Evolutionary conservation across 371 early-diverging fungal genomes (phyloP).

Genomic region (Apophysomyces variabilis): DNA sequence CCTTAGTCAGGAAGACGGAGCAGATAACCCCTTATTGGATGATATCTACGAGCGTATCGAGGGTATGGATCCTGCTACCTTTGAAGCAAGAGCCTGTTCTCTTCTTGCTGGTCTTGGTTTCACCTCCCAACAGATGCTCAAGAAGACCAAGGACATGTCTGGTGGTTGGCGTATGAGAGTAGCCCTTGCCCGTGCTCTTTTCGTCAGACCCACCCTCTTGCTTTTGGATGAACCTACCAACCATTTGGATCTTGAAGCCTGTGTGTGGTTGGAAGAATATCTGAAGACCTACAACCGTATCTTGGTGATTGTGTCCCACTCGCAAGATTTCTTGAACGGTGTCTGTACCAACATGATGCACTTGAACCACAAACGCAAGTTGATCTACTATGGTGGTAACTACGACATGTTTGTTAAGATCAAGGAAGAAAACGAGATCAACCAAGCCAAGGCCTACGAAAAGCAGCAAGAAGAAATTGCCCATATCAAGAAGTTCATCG

Average conservation of each 20-base stretch:
- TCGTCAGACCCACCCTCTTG: conserved; percentile 76
- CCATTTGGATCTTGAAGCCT: conserved; percentile 82
- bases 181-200: conserved; percentile 82
- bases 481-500: conserved; percentile 98
- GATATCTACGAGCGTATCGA: conserved; percentile 97
- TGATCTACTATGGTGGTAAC: conserved; percentile 76
- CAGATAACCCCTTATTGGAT: conserved; percentile 89
- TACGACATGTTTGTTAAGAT: conserved; percentile 72
- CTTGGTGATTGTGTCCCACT: conserved; percentile 81
- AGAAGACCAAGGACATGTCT: conserved; percentile 62
- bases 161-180: conserved; percentile 94
- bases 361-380: conserved; percentile 57
- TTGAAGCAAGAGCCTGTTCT: conserved; percentile 69
- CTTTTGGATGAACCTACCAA: conserved; percentile 91
- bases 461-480: conserved; percentile 95
- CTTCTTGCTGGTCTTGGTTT: conserved; percentile 70
- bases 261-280: conserved; percentile 80
- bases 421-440: conserved; percentile 64
- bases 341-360: conserved; percentile 76
- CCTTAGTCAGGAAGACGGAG: conserved; percentile 78
- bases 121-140: conserved; percentile 38
- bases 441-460: conserved; percentile 61
- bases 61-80: conserved; percentile 88
- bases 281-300: conserved; percentile 63
- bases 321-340: conserved; percentile 74